Base-by-base conservation (phyloP, 179 eudicot species). In the Silene noctiflora region DNA sequence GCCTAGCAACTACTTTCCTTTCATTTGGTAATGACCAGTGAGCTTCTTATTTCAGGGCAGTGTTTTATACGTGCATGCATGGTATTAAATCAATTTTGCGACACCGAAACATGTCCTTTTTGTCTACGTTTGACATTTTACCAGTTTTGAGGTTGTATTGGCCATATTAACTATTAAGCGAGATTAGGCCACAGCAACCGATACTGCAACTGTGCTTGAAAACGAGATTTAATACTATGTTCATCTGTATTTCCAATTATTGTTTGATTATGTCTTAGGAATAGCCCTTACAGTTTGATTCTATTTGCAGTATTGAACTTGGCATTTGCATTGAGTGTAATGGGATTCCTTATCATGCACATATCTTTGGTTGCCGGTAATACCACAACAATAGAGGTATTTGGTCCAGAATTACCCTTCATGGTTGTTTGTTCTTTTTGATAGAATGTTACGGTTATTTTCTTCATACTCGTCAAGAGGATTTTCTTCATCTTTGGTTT, bases 311-410 rank as follows among this genome's bases (percentile, higher is more conserved):
- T 87, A 53, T 77, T 94, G 83, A 94, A 94, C 80, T 77, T 94
- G 83, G 97, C 98, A 17, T 94, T 91, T 81, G 85, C 97, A 16
- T 87, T 94, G 90, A 90, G 96, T 80, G 94, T 94, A 44, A 73
- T 90, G 79, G 98, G 98, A 76, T 94, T 94, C 80, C 86, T 91
- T 81, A 88, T 91, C 78, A 91, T 94, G 98, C 97, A 94, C 88
- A 89, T 89, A 69, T 86, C 98, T 3, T 73, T 91, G 84, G 97
- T 94, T 81, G 85, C 91, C 22, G 91, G 72, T 74, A 94, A 91
- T 82, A 94, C 91, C 46, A 94, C 97, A 53, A 94, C 97, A 39
- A 94, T 94, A 75, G 98, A 91, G 98, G 98, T 94, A 78, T 64
- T 53, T 1, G 29, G 44, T 56, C 39, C 21, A 16, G 25, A 65